These are phyloP conservation scores for Salinomyces thailandicus DNA, from an alignment of 2,329 filamentous ascomycete species.

Conservation along the genomic window DNA sequence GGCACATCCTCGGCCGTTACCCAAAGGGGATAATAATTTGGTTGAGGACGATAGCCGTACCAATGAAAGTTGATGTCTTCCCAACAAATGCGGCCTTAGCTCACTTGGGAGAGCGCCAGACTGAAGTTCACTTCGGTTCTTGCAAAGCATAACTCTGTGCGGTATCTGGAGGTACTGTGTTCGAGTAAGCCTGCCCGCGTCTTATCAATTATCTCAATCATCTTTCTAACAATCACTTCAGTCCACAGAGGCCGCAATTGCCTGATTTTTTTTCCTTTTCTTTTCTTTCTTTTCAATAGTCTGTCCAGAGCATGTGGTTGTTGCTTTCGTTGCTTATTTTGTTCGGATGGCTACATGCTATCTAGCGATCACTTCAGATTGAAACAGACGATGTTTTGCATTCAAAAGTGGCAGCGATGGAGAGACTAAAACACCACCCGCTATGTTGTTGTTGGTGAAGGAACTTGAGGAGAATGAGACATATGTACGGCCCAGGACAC, in stretches of 20 bases:
- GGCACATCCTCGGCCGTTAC: no score
- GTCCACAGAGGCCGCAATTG: constrained; percentile 4
- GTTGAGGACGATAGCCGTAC: no score
- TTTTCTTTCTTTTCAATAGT: no score
- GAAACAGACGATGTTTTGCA: not conserved
- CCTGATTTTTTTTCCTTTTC: not conserved
- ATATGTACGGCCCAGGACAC: no score
- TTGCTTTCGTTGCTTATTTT: not conserved
- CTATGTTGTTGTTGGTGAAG: not conserved
- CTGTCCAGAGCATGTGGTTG: no score
- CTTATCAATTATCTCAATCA: no score
- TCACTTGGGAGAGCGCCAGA: constrained; percentile 30
- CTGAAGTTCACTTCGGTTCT: constrained; percentile 26
- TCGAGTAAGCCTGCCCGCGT: no score
- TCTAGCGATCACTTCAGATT: not conserved
- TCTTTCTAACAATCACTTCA: not conserved
- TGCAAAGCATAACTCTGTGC: constrained; percentile 15
- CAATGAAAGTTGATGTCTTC: no score
- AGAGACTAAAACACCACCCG: no score
- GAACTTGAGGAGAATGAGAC: no score
- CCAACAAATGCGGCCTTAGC: constrained; percentile 19
- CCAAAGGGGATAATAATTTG: no score
- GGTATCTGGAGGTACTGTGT: constrained; percentile 22
- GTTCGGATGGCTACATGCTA: not conserved
- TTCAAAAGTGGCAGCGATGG: no score